Evolutionary conservation across 2,329 filamentous ascomycete species (phyloP).

Genomic region (Fusarium sulawesiense): DNA sequence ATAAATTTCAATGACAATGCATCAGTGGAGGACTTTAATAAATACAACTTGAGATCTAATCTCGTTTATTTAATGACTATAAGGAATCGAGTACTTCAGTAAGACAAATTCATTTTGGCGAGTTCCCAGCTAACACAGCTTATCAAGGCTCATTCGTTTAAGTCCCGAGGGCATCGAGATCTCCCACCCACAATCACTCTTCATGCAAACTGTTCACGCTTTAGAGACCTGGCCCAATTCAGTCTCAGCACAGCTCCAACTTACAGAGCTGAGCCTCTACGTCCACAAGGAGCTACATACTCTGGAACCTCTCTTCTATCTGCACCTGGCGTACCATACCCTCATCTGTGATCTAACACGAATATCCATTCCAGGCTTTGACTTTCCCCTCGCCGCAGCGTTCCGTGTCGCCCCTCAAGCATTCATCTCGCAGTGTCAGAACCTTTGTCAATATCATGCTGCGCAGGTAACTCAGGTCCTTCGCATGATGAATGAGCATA

Average conservation of each 20-base stretch:
- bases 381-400: constrained; percentile 5
- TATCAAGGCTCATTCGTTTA: no score
- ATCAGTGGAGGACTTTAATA: no score
- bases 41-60: no score
- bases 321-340: constrained; percentile 6
- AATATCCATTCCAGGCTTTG: constrained; percentile 14
- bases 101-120: no score
- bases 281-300: neutral
- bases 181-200: no score
- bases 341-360: constrained; percentile 14
- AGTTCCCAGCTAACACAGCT: no score
- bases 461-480: neutral
- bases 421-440: constrained; percentile 1
- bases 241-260: neutral
- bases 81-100: no score
- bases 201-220: neutral
- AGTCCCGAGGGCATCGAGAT: no score
- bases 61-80: no score
- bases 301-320: constrained; percentile 2
- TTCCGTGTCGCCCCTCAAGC: neutral
- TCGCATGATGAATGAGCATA: neutral
- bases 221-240: neutral
- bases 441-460: constrained; percentile 8
- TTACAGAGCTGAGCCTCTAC: constrained; percentile 3
- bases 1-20: no score